phyloP scores from a whole-genome alignment of 345 rosid genomes.

The Eucalyptus caleyi region DNA sequence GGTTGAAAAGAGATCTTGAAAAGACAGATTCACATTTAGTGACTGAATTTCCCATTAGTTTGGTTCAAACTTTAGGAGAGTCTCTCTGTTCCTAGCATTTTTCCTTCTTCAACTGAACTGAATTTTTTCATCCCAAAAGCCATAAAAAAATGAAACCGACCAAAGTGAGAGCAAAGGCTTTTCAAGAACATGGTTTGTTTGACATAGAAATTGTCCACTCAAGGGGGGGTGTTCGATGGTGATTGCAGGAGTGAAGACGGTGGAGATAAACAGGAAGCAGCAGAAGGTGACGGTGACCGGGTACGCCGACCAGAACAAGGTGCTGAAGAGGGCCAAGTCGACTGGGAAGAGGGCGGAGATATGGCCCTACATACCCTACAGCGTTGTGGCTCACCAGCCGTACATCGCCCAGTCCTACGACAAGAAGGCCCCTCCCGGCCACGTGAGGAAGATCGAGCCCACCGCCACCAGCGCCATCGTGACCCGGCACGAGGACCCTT shows the following conservation, averaged over 20 bases:
- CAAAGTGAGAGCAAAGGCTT: neutral
- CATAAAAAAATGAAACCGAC: neutral
- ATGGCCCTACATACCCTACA: constrained; percentile 94
- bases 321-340: constrained; percentile 74
- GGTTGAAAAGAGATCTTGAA: neutral
- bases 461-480: constrained; percentile 14
- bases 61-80: neutral
- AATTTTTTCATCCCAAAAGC: neutral
- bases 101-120: neutral
- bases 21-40: neutral
- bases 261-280: constrained; percentile 84
- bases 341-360: constrained; percentile 94
- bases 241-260: constrained; percentile 64
- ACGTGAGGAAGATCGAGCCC: constrained; percentile 66
- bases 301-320: constrained; percentile 65
- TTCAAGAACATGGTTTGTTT: neutral
- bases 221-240: neutral
- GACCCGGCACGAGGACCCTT: constrained; percentile 60
- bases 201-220: neutral
- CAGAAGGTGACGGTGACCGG: constrained; percentile 88
- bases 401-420: constrained; percentile 64
- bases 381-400: constrained; percentile 84
- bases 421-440: constrained; percentile 96
- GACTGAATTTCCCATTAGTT: neutral
- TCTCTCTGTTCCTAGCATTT: neutral